Evolutionary conservation across 352 stramenopile genomes (phyloP), one percentile per base, ranked within the genome.

Genomic region (Phytophthora nicotianae): DNA sequence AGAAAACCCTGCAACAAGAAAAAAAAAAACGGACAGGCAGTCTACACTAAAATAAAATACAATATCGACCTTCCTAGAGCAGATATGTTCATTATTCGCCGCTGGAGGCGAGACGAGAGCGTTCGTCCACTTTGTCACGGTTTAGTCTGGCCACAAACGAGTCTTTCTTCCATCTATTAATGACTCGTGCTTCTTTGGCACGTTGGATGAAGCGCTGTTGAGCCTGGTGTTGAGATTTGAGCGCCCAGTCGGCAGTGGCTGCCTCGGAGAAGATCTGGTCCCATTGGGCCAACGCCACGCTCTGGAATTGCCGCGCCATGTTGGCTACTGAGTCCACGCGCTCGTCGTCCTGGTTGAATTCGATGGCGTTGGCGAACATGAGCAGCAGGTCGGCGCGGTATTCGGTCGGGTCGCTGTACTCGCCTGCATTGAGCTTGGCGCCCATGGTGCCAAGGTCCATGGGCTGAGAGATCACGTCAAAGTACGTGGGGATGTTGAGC

Each of bases 401-500:
- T 26, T 80, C 74, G 2, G 74, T 55, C 0, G 86, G 82, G 20
- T 72, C 62, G 17, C 40, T 56, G 68, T 96, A 96, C 48, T 83
- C 66, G 47, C 62, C 52, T 0, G 27, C 54, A 50, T 65, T 80
- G 47, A 97, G 84, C 52, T 95, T 97, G 45, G 67, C 58, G 37
- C 88, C 79, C 70, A 99, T 97, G 1, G 96, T 98, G 43, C 88
- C 83, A 23, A 99, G 82, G 71, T 99, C 97, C 98, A 99, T 99
- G 5, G 98, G 98, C 35, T 86, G 60, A 68, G 91, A 83, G 54
- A 99, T 91, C 23, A 99, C 86, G 11, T 97, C 77, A 55, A 93
- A 91, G 71, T 99, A 99, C 50, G 89, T 95, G 11, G 92, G 92
- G 52, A 99, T 81, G 42, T 95, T 87, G 37, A 98, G 70, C 45